Conservation (phyloP, 2,329 filamentous ascomycete genomes). For the Fusarium irregulare region DNA sequence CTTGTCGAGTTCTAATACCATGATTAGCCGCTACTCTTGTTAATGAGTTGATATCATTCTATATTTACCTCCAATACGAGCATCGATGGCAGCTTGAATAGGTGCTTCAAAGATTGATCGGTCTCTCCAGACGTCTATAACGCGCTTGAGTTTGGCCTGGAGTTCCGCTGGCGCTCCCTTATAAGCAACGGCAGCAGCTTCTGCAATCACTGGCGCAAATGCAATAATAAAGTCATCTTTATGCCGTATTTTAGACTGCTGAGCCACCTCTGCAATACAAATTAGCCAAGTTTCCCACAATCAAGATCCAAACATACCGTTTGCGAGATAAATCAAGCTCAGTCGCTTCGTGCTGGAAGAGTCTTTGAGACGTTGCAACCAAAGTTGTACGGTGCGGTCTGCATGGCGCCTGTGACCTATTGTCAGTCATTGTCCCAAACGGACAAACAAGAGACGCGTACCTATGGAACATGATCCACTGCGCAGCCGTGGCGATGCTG, state of each 20-base stretch:
- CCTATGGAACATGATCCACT: conserved; percentile 99
- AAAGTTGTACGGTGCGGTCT: conserved; percentile 89
- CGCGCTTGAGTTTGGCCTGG: conserved; percentile 86
- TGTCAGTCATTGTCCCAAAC: conserved; percentile 4
- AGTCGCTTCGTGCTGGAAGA: conserved; percentile 86
- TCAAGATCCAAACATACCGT: conserved; percentile 69
- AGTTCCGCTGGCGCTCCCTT: conserved; percentile 88
- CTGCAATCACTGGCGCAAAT: conserved; percentile 90
- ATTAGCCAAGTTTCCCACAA: neutral
- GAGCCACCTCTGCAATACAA: conserved; percentile 80
- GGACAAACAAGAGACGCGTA: conserved; percentile 54
- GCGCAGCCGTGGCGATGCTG: conserved; percentile 93
- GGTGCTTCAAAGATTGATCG: conserved; percentile 83
- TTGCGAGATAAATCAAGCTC: conserved; percentile 93
- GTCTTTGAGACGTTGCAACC: conserved; percentile 90
- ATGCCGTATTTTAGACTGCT: conserved; percentile 92
- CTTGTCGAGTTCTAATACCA: conserved; percentile 70
- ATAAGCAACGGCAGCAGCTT: conserved; percentile 91
- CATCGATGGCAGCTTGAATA: conserved; percentile 84
- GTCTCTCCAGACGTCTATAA: conserved; percentile 94
- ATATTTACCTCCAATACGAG: conserved; percentile 75
- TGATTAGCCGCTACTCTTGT: conserved; percentile 25
- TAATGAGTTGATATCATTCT: neutral
- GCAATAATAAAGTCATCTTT: conserved; percentile 94
- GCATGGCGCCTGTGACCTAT: conserved; percentile 78